These are phyloP conservation scores for Psidium friedrichsthalianum DNA, from an alignment of 345 rosid genomes.

Conservation along the genomic window DNA sequence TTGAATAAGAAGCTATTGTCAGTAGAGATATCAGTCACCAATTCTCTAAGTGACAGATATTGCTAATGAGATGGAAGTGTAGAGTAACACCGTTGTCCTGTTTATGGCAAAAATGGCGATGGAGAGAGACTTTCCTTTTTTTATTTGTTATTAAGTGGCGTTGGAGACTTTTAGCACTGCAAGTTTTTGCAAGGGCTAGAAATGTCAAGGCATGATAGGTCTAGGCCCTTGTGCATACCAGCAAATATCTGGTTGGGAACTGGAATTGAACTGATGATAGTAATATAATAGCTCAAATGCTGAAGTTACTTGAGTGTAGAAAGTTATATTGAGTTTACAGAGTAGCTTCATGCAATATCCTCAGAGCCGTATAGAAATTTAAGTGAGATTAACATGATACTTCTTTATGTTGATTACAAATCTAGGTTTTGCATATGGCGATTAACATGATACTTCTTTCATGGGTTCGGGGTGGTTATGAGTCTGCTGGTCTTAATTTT, in stretches of 20 bases:
- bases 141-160: neutral
- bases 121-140: neutral
- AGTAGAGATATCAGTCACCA: neutral
- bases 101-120: neutral
- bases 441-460: neutral
- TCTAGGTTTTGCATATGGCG: neutral
- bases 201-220: neutral
- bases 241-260: neutral
- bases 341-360: neutral
- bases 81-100: neutral
- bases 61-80: neutral
- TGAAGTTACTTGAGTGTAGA: neutral
- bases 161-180: neutral
- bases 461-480: neutral
- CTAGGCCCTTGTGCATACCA: neutral
- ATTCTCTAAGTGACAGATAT: neutral
- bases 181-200: neutral
- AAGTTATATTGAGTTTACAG: neutral
- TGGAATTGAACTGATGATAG: neutral
- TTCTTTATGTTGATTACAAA: neutral
- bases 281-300: neutral
- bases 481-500: neutral
- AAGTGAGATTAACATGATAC: too few relatives aligned
- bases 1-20: neutral
- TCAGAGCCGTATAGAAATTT: neutral